A percentile compares a stretch with the other conserved stretches of the same genome.
These are phyloP conservation scores for Barnettozyma pratensis DNA, from an alignment of 805 yeast species.

Conservation along the genomic window DNA sequence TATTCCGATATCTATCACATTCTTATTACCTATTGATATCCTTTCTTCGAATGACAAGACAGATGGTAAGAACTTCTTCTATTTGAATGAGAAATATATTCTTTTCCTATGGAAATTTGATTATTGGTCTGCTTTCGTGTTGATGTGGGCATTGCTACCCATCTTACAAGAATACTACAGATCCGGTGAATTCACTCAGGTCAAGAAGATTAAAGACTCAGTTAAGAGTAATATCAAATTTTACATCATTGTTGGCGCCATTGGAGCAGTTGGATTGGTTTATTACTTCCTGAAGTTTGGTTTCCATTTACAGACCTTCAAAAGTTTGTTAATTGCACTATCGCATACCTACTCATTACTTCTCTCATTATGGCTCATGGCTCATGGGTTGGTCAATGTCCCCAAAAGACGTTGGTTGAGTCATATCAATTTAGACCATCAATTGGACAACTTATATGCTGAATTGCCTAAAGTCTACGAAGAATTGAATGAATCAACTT, in stretches of 20 bases:
- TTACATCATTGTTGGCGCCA: conserved; percentile 50
- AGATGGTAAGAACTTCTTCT: conserved; percentile 32
- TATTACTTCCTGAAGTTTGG: conserved; percentile 57
- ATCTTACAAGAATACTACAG: conserved; percentile 66
- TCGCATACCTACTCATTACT: conserved; percentile 74
- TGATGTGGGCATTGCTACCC: conserved; percentile 77
- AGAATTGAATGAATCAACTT: conserved; percentile 54
- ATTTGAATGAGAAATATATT: conserved; percentile 42
- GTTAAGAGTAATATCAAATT: conserved; percentile 50
- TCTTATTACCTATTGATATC: conserved; percentile 70
- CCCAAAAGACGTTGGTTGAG: conserved; percentile 46
- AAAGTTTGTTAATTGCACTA: conserved; percentile 64
- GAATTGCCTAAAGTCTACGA: conserved; percentile 57
- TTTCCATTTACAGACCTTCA: conserved; percentile 48
- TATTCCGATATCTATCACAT: conserved; percentile 70
- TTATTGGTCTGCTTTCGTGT: conserved; percentile 75
- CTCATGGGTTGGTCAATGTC: conserved; percentile 68
- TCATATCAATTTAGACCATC: conserved; percentile 29
- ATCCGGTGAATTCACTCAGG: conserved; percentile 56
- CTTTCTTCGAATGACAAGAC: conserved; percentile 40
- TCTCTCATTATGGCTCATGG: conserved; percentile 77
- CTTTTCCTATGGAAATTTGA: conserved; percentile 65
- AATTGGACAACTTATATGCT: conserved; percentile 38
- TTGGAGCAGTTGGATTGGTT: conserved; percentile 48
- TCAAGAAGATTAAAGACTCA: conserved; percentile 49